Base-by-base conservation (phyloP, 2,329 filamentous ascomycete genomes). In the Lomentospora prolificans region DNA sequence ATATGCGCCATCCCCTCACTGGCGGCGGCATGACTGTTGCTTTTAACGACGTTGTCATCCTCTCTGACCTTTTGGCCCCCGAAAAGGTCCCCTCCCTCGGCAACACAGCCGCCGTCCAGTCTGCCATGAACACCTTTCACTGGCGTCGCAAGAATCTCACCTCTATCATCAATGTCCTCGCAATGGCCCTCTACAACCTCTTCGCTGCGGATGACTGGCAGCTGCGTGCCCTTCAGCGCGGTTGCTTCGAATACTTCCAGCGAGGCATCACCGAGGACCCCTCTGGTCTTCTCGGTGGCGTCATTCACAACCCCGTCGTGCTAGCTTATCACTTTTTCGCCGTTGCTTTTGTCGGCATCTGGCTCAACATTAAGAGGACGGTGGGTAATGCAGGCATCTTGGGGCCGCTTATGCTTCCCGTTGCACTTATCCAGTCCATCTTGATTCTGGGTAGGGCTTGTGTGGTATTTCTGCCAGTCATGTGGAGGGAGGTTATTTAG, bases 1-100 rank as follows among this genome's bases (percentile, higher is more conserved):
- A 99, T 75, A 99, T 99, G 94, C 88, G 94, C n/a, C 94, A 99
- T 72, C 94, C 94, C 1, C 79, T 99, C 10, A 99, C 94, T 0
- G 94, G 94, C 55, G 94, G 94, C 61, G 94, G 94, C 63, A 99
- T 99, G 94, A 97, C 92, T 0, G 94, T 97, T 1, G 94, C 90
- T 1, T 87, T 99, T 70, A 95, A 92, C 72, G 94, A 99, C 66
- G 91, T 89, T 1, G 79, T 94, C 9, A 71, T 95, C 1, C 78
- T 99, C 25, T 76, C 86, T 1, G 79, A 86, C 7, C 75, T 96
- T 22, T 80, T 99, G 1, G 76, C 81, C 36, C 90, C 90, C 0
- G 72, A 79, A 39, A 70, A 73, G 6, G 78, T 96, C 0, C 85
- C 88, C 3, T 74, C 79, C 60, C 79, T 99, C 2, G 79, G 79